Conservation (phyloP, 1,139 yeast species). For the Yamadazyma dendronema region DNA sequence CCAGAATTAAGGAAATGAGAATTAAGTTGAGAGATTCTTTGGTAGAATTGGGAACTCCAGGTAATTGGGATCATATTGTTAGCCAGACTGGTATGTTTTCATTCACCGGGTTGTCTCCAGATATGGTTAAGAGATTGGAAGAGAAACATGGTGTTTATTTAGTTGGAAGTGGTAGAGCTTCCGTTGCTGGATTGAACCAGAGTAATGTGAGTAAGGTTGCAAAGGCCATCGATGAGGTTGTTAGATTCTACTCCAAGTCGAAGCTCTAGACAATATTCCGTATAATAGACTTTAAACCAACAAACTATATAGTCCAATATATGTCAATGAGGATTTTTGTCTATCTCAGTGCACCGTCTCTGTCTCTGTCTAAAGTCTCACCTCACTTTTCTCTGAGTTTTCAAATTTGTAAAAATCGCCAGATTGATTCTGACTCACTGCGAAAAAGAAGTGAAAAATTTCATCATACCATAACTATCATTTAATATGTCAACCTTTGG, state of each 20-base stretch:
- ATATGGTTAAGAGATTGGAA: constrained; percentile 80
- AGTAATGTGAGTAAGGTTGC: constrained; percentile 80
- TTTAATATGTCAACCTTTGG: constrained; percentile 48
- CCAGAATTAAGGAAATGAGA: constrained; percentile 81
- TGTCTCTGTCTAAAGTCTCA: not conserved
- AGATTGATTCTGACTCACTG: not conserved
- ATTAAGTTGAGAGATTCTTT: constrained; percentile 58
- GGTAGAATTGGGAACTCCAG: constrained; percentile 70
- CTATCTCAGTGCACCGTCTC: not conserved
- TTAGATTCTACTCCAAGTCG: constrained; percentile 38
- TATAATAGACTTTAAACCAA: not conserved
- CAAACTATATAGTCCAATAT: not conserved
- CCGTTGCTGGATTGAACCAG: constrained; percentile 90
- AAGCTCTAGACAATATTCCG: constrained; percentile 27
- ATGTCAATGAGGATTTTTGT: not conserved
- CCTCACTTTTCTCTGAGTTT: no score
- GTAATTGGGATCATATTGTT: constrained; percentile 91
- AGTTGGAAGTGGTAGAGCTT: constrained; percentile 85
- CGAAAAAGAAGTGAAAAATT: no score
- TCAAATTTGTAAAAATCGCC: not conserved
- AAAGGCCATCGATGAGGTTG: constrained; percentile 77
- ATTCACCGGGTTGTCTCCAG: constrained; percentile 79
- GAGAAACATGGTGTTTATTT: constrained; percentile 74
- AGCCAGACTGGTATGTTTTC: constrained; percentile 97
- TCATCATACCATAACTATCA: not conserved